Evolutionary conservation across 176 grass and related monocot species (phyloP), one percentile per base, ranked within the genome.

Genomic region (Saccharum officinarum): DNA sequence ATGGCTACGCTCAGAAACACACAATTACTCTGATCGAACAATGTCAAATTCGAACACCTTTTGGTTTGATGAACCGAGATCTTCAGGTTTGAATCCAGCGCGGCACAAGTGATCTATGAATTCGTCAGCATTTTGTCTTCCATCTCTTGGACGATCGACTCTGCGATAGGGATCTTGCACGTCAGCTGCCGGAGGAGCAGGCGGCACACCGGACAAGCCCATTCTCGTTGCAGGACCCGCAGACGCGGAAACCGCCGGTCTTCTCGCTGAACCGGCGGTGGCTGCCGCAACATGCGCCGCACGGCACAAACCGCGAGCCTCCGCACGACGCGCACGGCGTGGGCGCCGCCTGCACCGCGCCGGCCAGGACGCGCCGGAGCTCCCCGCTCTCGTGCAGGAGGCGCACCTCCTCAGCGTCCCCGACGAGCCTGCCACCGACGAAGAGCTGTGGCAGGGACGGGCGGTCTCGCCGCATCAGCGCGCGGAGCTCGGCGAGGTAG

Each of bases 171-270:
- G 61, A 14, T 64, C 25, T 2, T 17, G 3, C 22, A 28, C 67
- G 23, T 87, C 76, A 91, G 31, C 80, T 34, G 40, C 47, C 31
- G 71, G 71, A 50, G 72, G 10, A 41, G 76, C 95, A 98, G 11
- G 81, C 44, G 31, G 60, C 17, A 57, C 95, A 97, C 20, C 92
- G 86, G 69, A 97, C 84, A 76, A 97, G 92, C 17, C 95, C 95
- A 75, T 95, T 93, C 82, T 97, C 95, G 59, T 97, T 93, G 95
- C 95, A 98, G 65, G 71, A 80, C 66, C 78, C 17, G 87, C 92
- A 98, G 89, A 89, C 84, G 69, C 91, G 92, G 89, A 98, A 95
- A 7, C 80, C 86, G 44, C 78, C 85, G 65, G 89, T 86, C 86
- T 98, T 95, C 44, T 98, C 87, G 86, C 91, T 93, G 87, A 90